Evolutionary conservation across 495 filamentous ascomycete genomes (phyloP).

Genomic region (Terfezia boudieri): DNA sequence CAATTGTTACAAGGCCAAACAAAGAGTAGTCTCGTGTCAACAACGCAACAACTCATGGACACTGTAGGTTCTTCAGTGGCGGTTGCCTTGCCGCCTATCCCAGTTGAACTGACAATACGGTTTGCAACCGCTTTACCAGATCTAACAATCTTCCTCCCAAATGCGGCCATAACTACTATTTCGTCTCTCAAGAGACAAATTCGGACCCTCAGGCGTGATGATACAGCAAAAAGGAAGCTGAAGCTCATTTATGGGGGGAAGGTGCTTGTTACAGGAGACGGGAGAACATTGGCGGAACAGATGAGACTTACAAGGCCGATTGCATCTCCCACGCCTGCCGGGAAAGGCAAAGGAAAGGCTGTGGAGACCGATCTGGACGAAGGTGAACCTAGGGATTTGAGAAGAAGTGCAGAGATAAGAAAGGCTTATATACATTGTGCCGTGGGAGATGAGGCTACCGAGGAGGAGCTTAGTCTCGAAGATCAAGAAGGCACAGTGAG

Average conservation of each 20-base stretch:
- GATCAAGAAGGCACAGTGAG: conserved; percentile 16
- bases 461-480: conserved; percentile 47
- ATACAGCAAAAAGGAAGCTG: conserved; percentile 41
- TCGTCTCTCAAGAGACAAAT: conserved; percentile 61
- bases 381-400: conserved; percentile 2
- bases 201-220: conserved; percentile 41
- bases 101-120: conserved; percentile 54
- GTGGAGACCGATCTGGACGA: conserved; percentile 13
- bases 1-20: too few species aligned
- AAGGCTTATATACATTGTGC: conserved; percentile 76
- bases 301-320: conserved; percentile 22
- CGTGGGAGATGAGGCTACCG: conserved; percentile 49
- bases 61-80: too few species aligned
- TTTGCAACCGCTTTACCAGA: conserved; percentile 73
- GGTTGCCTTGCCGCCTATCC: conserved; percentile 21
- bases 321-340: conserved; percentile 16
- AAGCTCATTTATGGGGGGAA: conserved; percentile 77
- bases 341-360: conserved; percentile 19
- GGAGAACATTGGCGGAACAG: conserved; percentile 27
- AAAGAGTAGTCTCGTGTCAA: too few species aligned
- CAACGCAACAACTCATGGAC: too few species aligned
- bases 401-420: conserved; percentile 8
- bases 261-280: conserved; percentile 49
- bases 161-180: conserved; percentile 43
- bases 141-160: conserved; percentile 49